A percentile compares a stretch with the other conserved stretches of the same genome.
Evolutionary conservation across 2,329 filamentous ascomycete genomes (phyloP).

Genomic region (Fusarium miscanthi): DNA sequence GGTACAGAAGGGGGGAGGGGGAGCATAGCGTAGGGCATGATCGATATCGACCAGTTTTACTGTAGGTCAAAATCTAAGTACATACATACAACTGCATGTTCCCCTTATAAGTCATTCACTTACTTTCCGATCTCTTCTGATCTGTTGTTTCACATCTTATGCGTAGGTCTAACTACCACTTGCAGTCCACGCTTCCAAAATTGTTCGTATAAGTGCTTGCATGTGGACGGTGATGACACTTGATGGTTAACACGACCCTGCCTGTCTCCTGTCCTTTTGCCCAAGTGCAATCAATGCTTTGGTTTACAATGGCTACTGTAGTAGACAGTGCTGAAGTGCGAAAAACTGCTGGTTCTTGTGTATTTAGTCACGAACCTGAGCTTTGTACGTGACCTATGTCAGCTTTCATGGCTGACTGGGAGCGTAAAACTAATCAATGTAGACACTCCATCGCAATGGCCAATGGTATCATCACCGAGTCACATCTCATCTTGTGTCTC

Average conservation of each 20-base stretch:
- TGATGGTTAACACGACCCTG: too few relatives aligned
- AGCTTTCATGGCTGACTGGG: not conserved
- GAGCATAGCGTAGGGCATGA: too few relatives aligned
- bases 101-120: not conserved
- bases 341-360: not conserved
- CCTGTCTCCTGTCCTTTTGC: not conserved
- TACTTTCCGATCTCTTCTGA: not conserved
- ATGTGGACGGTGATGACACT: not conserved
- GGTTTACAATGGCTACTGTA: not conserved
- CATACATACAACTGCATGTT: not conserved
- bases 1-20: too few relatives aligned
- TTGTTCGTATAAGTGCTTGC: not conserved
- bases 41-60: too few relatives aligned
- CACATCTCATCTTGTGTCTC: not conserved
- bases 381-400: not conserved
- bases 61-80: not conserved
- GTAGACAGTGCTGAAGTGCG: not conserved
- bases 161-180: not conserved
- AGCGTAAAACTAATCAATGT: not conserved
- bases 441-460: not conserved
- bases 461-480: not conserved
- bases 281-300: not conserved
- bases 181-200: not conserved
- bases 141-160: constrained; percentile 15
- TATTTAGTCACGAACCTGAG: not conserved